Evolutionary conservation across 257 asterid species (phyloP), one percentile per base, ranked within the genome.

Genomic region (Petunia axillaris): DNA sequence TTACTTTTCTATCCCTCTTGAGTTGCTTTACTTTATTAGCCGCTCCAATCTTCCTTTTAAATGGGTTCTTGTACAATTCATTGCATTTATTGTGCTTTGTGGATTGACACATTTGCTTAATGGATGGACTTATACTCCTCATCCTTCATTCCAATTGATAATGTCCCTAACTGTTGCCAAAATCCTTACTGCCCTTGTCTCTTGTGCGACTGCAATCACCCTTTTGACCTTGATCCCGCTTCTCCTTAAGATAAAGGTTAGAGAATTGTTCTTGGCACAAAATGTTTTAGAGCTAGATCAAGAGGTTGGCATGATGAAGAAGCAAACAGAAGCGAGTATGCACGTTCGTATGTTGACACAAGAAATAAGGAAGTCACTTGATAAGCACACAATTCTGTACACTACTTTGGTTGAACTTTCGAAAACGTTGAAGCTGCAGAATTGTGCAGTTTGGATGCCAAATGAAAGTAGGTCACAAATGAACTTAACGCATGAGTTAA

Each of bases 371-470:
- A 87, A 81, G 83, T 85, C 88, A 65, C 84, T 87, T 36, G 90
- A 87, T 85, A 87, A 87, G 80, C 88, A 87, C 77, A 87, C 83
- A 0, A 85, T 87, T 55, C 9, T 87, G 57, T 85, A 87, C 66
- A 87, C 90, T 68, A 87, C 90, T 35, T 76, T 87, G 48, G 90
- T 87, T 55, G 90, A 87, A 63, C 88, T 87, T 60, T 87, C 90
- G 1, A 81, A 87, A 39, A 83, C 87, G 2, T 85, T 87, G 81
- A 87, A 87, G 81, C 85, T 87, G 64, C 88, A 87, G 79, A 87
- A 85, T 77, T 87, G 90, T 83, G 88, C 87, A 10, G 90, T 87
- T 76, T 87, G 90, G 90, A 87, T 87, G 90, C 90, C 90, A 11
- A 87, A 81, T 76, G 81, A 68, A 74, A 82, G 82, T 40, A 83